These are phyloP conservation scores for Hysterangium stoloniferum DNA, from an alignment of 768 basidiomycete genomes.

Conservation along the genomic window DNA sequence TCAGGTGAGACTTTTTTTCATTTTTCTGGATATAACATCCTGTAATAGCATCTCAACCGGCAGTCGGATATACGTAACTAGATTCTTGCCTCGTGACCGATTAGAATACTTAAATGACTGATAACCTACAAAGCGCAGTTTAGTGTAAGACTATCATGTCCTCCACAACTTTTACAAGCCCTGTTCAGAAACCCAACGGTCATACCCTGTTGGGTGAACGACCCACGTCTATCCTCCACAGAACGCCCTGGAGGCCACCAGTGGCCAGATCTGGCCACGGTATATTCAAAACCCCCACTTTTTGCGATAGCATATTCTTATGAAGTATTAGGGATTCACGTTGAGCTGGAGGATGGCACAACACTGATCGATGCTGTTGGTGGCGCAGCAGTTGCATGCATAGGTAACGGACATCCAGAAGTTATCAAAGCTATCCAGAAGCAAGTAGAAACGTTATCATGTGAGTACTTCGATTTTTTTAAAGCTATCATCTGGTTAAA, in stretches of 20 bases:
- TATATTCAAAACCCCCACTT: not conserved
- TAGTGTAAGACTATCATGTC: not conserved
- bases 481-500: not conserved
- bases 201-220: slow-evolving; percentile 3
- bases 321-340: slow-evolving; percentile 51
- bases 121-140: not conserved
- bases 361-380: slow-evolving; percentile 73
- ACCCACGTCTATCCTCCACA: slow-evolving; percentile 44
- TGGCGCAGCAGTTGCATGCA: slow-evolving; percentile 75
- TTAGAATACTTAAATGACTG: not conserved
- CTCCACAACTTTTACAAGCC: not conserved
- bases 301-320: not conserved
- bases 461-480: slow-evolving; percentile 31
- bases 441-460: slow-evolving; percentile 70
- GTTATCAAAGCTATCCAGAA: slow-evolving; percentile 71
- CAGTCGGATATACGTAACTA: no score
- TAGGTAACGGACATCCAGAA: slow-evolving; percentile 67
- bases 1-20: no score
- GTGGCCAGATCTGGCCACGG: slow-evolving; percentile 43
- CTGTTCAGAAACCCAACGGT: not conserved
- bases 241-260: slow-evolving; percentile 70
- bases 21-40: no score
- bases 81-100: no score
- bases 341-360: slow-evolving; percentile 62
- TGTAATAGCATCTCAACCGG: no score